These are phyloP conservation scores for Aspergillus costaricaensis DNA, from an alignment of 2,329 filamentous ascomycete species.

Conservation along the genomic window DNA sequence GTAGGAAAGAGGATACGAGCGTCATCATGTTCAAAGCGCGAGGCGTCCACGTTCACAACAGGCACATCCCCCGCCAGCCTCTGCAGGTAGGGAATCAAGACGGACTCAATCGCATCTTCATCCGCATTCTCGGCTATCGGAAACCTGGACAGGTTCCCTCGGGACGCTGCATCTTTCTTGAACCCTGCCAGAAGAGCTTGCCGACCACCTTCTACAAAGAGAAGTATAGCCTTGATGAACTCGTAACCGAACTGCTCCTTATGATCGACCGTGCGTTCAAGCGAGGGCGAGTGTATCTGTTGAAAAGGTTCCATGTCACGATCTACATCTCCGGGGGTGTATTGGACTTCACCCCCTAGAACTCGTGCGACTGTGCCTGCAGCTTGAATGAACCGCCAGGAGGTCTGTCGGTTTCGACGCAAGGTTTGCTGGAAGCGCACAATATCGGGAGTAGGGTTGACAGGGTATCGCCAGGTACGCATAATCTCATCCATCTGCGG, in stretches of 20 bases:
- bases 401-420: conserved; percentile 57
- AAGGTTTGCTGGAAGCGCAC: conserved; percentile 59
- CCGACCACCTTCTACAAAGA: conserved; percentile 64
- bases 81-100: conserved; percentile 62
- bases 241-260: conserved; percentile 63
- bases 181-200: conserved; percentile 59
- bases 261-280: conserved; percentile 41
- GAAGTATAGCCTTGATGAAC: conserved; percentile 63
- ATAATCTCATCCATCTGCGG: conserved; percentile 60
- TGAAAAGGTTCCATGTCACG: conserved; percentile 49
- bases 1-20: conserved; percentile 54
- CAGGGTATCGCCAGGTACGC: conserved; percentile 60
- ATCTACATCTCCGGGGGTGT: conserved; percentile 41
- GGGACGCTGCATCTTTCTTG: conserved; percentile 46
- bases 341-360: conserved; percentile 56
- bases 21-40: conserved; percentile 59
- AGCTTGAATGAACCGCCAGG: conserved; percentile 64
- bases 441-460: conserved; percentile 56
- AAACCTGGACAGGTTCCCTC: conserved; percentile 47
- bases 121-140: conserved; percentile 55
- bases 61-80: conserved; percentile 52
- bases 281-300: conserved; percentile 51
- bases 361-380: conserved; percentile 59
- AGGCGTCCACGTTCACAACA: conserved; percentile 59
- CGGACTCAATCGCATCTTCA: conserved; percentile 56